Base-by-base conservation (phyloP, 2,329 filamentous ascomycete species). In the Colletotrichum higginsianum region DNA sequence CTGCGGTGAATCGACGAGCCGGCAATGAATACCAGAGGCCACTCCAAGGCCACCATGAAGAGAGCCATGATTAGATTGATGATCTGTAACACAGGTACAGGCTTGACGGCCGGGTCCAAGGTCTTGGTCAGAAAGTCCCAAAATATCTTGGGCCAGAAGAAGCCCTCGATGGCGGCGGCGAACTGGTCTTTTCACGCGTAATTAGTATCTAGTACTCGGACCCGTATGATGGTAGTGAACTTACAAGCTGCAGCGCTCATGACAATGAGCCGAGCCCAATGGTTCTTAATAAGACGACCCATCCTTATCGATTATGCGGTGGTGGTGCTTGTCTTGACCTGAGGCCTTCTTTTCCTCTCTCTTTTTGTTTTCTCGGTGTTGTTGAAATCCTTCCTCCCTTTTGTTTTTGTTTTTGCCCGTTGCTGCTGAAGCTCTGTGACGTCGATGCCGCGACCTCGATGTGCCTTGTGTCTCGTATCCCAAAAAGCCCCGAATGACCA, bases 241-340 rank as follows among this genome's bases (percentile, higher is more conserved):
- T 73, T 90, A 95, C 93, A 95, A 68, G 86, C 82, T 75, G 94
- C 92, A 47, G 96, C 94, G 38, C 94, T 94, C 80, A 99, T 86
- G 83, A 97, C 89, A 80, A 99, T 96, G 79, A 99, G 91, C 73
- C 96, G 93, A 77, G 95, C 96, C 94, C 94, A 98, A 87, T 99
- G 96, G 86, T 98, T 98, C 89, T 99, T 99, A 86, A 99, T 98
- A 80, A 99, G 91, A 84, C 93, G 96, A 83, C 96, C 96, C 96
- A 99, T 99, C 74, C 76, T 85, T 82, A 53, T 21, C 67, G 46
- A 44, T 61, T 66, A 74, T 65, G 71, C 56, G 57, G 40, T 61
- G 55, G 16, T 30, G 23, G 55, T 61, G 62, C 67, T 58, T 66
- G 18, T 18, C 64, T 57, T 72, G 67, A 47, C 64, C 50, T 72